Evolutionary conservation across 2,329 filamentous ascomycete genomes (phyloP).

Genomic region (Lachnellula arida): DNA sequence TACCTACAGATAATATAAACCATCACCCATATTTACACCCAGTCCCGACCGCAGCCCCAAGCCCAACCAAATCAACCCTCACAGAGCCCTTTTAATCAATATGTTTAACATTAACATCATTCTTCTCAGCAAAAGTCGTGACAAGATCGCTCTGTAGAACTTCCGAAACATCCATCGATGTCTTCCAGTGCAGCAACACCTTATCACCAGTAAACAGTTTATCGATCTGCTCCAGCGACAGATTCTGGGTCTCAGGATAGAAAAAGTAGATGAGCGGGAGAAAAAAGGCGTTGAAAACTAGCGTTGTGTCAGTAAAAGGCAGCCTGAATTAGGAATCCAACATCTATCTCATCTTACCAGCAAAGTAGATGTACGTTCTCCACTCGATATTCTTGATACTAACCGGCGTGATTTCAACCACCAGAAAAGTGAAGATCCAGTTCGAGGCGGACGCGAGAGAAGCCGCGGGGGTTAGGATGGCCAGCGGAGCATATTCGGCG

Average conservation of each 20-base stretch:
- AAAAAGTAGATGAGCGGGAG: conserved; percentile 13
- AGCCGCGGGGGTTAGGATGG: conserved; percentile 36
- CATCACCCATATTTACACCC: no score
- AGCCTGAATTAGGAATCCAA: no score
- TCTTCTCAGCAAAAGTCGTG: no score
- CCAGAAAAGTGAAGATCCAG: conserved; percentile 46
- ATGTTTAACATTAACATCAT: no score
- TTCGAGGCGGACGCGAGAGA: conserved; percentile 39
- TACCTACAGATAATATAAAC: no score
- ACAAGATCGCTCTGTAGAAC: conserved; percentile 12
- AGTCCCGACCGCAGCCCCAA: no score
- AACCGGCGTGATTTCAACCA: conserved; percentile 40
- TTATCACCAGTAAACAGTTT: conserved; percentile 5
- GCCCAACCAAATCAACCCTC: no score
- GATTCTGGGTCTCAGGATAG: conserved; percentile 33
- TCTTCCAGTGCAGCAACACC: conserved; percentile 34
- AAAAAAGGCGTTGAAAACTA: conserved; percentile 38
- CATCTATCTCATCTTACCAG: conserved; percentile 30
- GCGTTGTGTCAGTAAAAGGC: no score
- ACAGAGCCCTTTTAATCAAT: no score
- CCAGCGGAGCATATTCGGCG: conserved; percentile 47
- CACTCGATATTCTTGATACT: conserved; percentile 30
- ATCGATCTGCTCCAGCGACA: conserved; percentile 32
- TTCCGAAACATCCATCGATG: conserved; percentile 30
- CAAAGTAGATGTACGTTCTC: conserved; percentile 49